These are phyloP conservation scores for Domatiomyces catenatus DNA, from an alignment of 2,329 filamentous ascomycete species.

Conservation along the genomic window DNA sequence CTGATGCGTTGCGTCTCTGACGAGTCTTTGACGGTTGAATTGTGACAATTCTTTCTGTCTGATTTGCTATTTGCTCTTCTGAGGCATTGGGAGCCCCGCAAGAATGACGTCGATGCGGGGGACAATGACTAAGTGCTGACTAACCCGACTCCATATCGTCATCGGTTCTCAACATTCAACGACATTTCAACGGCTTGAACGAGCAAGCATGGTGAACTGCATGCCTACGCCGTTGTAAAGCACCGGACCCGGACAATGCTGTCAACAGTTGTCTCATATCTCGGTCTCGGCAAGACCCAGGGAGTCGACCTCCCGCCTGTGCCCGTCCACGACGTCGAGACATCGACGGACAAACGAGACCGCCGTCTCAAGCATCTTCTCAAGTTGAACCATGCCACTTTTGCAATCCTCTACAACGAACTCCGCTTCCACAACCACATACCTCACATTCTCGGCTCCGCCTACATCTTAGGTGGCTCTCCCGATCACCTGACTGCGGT, in stretches of 20 bases:
- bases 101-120: not conserved
- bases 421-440: conserved; percentile 68
- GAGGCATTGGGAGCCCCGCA: not conserved
- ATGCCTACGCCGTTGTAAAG: not conserved
- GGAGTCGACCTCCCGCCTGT: conserved; percentile 46
- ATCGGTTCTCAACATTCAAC: not conserved
- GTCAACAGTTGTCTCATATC: not conserved
- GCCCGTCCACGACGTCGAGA: conserved; percentile 65
- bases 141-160: not conserved
- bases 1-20: too few relatives aligned
- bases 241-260: not conserved
- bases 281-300: conserved; percentile 1
- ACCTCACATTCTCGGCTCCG: conserved; percentile 67
- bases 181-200: not conserved
- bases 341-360: conserved; percentile 59
- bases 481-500: conserved; percentile 58
- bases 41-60: not conserved
- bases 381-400: conserved; percentile 80
- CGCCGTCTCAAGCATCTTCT: conserved; percentile 80
- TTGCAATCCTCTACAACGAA: conserved; percentile 66
- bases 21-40: too few relatives aligned
- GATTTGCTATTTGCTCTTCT: not conserved
- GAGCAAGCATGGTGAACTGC: not conserved
- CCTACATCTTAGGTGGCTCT: conserved; percentile 69
- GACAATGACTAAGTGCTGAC: not conserved